Base-by-base conservation (phyloP, 2,329 filamentous ascomycete species). In the Aspergillus eucalypticola region DNA sequence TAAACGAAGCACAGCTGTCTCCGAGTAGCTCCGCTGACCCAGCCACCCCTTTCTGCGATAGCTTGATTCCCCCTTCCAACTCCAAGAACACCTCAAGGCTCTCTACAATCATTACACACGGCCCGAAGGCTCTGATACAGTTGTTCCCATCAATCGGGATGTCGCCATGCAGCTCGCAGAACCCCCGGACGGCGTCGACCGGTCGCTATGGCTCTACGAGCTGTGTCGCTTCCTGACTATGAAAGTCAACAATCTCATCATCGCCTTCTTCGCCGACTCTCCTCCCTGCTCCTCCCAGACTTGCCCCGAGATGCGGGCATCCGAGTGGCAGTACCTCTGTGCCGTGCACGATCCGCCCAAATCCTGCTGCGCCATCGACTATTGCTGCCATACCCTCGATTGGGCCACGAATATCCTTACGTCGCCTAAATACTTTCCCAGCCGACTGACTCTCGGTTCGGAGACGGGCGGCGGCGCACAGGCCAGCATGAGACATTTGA, bases 311-410 rank as follows among this genome's bases (percentile, higher is more conserved):
- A 99, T 99, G 95, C 92, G 95, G 72, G 95, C 95, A 2, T 95
- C 91, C 29, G 94, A 99, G 81, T 99, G 95, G 95, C 95, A 99
- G 79, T 99, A 98, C 72, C 86, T 99, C 51, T 99, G 95, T 79
- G 95, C 95, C 54, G 95, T 98, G 3, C 95, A 99, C 75, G 94
- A 98, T 73, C 90, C 92, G 53, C 95, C 95, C 52, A 98, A 98
- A 79, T 91, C 90, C 70, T 99, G 95, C 81, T 97, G 94, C 77
- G 95, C 95, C 54, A 97, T 99, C 72, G 95, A 99, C 79, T 99
- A 99, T 80, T 97, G 93, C 83, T 98, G 94, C 75, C 95, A 99
- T 75, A 99, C 95, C 0, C 88, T 99, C 46, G 95, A 99, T 79
- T 98, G 94, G 92, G 95, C 95, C 2, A 93, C 92, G 59, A 96